Evolutionary conservation across 2,329 filamentous ascomycete genomes (phyloP).

Genomic region (Tolypocladium pustulatum): DNA sequence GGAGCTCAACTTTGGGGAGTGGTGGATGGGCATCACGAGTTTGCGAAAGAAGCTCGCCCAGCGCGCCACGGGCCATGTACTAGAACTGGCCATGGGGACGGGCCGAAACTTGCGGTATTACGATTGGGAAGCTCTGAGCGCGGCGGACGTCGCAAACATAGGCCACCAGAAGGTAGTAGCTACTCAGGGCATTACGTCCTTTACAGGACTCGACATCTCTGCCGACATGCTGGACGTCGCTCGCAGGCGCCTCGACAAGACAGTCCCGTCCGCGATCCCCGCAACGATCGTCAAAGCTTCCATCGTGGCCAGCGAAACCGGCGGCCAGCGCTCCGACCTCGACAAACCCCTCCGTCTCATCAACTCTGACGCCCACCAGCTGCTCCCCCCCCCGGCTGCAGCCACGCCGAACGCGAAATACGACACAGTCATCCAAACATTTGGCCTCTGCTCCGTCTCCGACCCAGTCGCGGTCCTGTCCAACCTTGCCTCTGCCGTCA

Average conservation of each 20-base stretch:
- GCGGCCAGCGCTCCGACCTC: conserved; percentile 28
- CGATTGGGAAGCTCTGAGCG: conserved; percentile 36
- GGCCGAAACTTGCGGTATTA: conserved; percentile 52
- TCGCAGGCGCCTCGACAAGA: conserved; percentile 36
- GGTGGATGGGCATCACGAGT: conserved; percentile 42
- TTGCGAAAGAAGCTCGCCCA: conserved; percentile 38
- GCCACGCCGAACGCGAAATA: conserved; percentile 33
- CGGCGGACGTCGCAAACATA: conserved; percentile 6
- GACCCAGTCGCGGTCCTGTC: conserved; percentile 43
- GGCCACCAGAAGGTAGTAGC: conserved; percentile 6
- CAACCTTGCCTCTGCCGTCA: conserved; percentile 40
- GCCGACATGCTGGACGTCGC: conserved; percentile 50
- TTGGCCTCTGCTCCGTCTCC: conserved; percentile 52
- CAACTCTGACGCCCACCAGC: conserved; percentile 34
- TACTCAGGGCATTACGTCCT: conserved; percentile 32
- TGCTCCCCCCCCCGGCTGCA: conserved; percentile 28
- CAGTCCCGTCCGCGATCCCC: conserved; percentile 27
- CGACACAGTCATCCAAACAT: conserved; percentile 54
- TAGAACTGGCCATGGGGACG: conserved; percentile 53
- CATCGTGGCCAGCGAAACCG: conserved; percentile 21
- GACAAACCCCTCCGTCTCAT: conserved; percentile 34
- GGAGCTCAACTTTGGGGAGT: conserved; percentile 46
- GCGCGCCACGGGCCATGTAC: conserved; percentile 42
- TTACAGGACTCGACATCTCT: conserved; percentile 53
- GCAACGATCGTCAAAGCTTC: conserved; percentile 20